Evolutionary conservation across 495 filamentous ascomycete genomes (phyloP).

Genomic region (Penicillium psychrofluorescens): DNA sequence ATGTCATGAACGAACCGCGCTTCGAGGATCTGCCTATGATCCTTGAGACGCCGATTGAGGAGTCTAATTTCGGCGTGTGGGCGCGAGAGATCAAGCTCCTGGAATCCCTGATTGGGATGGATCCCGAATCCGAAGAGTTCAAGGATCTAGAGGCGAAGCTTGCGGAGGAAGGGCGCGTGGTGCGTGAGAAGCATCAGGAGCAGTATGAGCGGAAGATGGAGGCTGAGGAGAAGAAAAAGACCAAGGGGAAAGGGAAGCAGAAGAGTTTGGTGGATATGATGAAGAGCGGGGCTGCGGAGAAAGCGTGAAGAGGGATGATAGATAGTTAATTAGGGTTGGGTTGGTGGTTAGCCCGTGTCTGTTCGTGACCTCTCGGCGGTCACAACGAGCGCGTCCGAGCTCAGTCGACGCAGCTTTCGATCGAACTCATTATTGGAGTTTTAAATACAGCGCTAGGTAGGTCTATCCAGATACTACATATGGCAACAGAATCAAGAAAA

Average conservation of each 20-base stretch:
- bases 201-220: constrained; percentile 65
- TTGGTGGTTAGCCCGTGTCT: not conserved
- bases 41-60: constrained; percentile 87
- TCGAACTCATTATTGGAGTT: too few relatives aligned
- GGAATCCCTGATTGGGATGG: constrained; percentile 79
- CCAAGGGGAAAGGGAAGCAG: constrained; percentile 32
- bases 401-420: too few relatives aligned
- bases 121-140: constrained; percentile 65
- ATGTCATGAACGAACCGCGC: constrained; percentile 73
- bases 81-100: constrained; percentile 83
- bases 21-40: constrained; percentile 84
- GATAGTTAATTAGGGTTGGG: not conserved
- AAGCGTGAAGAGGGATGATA: not conserved
- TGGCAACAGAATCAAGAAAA: not conserved
- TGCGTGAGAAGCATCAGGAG: constrained; percentile 67
- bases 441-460: too few relatives aligned
- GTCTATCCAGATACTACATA: too few relatives aligned
- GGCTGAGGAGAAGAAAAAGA: constrained; percentile 50
- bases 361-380: not conserved
- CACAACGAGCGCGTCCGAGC: too few relatives aligned
- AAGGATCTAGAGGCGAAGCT: constrained; percentile 52
- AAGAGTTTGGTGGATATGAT: constrained; percentile 39
- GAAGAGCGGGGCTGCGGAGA: constrained; percentile 9
- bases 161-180: constrained; percentile 57
- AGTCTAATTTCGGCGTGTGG: constrained; percentile 71